Base-by-base conservation (phyloP, 2,329 filamentous ascomycete genomes). In the Dothideomycetes sp. region DNA sequence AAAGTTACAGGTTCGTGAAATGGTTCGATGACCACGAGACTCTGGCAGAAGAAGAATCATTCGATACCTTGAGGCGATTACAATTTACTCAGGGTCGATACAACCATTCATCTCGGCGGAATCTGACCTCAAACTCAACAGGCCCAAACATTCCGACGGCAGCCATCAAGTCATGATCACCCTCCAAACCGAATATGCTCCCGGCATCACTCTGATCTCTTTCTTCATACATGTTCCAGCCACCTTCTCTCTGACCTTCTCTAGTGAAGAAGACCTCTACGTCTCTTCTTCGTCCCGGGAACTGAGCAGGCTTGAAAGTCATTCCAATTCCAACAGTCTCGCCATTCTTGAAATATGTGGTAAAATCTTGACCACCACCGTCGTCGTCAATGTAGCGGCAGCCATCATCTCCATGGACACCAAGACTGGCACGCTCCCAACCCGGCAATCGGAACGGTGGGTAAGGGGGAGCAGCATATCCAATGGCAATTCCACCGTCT, bases 341-440 rank as follows among this genome's bases (percentile, higher is more conserved):
- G 12, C 80, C 80, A 0, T 63, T 61, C n/a, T 62, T 57, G 55
- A 87, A 87, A 4, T 76, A 68, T 8, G 57, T 51, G 0, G 78
- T 78, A 47, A 88, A 88, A 42, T 76, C 68, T 47, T 74, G 74
- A 13, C 84, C 84, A 16, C 84, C 84, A 67, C 73, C 82, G 6
- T 70, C 69, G 57, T 89, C 81, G 55, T 87, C 85, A 52, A 86
- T 70, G 57, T 82, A 91, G 57, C 74, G 73, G 51, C 80, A 72
- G 0, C 84, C 84, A 58, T 89, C 84, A 57, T 89, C 84, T 33
- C 80, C 78, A 56, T 89, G 84, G n/a, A 89, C 76, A 1, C 70
- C 84, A 11, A 88, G 54, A 47, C 76, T 81, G 13, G 74, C 84
- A 23, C 84, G 73, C 55, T 91, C 81, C 84, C 84, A 89, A 2